Evolutionary conservation across 371 early-diverging fungal species (phyloP), one percentile per base, ranked within the genome.

Genomic region (Mucor sp.): DNA sequence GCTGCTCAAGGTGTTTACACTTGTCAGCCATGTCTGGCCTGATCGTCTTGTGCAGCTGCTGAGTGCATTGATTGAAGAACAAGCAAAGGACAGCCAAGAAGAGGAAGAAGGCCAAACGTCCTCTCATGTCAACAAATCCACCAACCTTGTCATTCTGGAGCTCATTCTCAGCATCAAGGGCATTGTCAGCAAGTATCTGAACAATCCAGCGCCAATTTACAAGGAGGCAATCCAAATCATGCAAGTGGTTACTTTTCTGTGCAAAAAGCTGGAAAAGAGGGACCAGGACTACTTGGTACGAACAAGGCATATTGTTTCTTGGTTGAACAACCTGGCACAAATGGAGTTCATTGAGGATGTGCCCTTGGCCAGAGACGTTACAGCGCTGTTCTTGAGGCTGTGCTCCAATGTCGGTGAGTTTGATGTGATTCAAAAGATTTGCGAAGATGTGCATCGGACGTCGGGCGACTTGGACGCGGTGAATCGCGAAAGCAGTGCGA

Each of bases 321-420:
- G 84, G 84, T 50, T 85, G 19, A 67, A 71, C 39, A 27, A 59
- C 0, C 59, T 85, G 7, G 68, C 75, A 19, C 71, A 74, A 39
- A 78, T 80, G n/a, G 69, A 79, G 5, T 68, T 71, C 0, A 63
- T 85, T 39, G 80, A 85, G 48, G 84, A 85, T 48, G 25, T 48
- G 0, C 33, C 41, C 0, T 37, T 85, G 3, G 76, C 77, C 0
- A 77, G 74, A 44, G 77, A 76, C 33, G 60, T 82, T 3, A 37
- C 77, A 4, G 60, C 70, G 0, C 65, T 81, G 19, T 60, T 81
- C 15, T 72, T 84, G 11, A 59, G 62, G 8, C 37, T 77, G 6
- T 70, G 75, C 27, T 69, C 75, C 2, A 71, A 74, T 21, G 67
- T 68, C 9, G 62, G 63, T 12, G 66, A 81, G 41, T 78, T 82